Base-by-base conservation (phyloP, 345 rosid genomes). In the Citrus cavaleriei region DNA sequence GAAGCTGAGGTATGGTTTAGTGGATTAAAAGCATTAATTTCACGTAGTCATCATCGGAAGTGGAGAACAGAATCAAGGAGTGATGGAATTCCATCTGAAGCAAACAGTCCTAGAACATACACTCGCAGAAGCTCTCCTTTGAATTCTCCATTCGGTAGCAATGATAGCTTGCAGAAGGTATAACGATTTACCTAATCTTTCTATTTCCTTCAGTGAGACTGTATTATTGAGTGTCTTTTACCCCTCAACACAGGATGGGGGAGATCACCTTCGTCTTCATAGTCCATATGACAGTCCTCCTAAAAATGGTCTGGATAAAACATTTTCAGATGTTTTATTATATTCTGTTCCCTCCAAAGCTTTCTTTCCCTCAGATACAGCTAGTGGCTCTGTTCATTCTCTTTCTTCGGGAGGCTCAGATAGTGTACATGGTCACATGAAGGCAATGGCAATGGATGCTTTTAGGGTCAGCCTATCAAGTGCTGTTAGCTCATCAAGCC, bases 231-330 rank as follows among this genome's bases (percentile, higher is more conserved):
- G 66, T 25, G 67, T 61, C 61, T 82, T 61, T 58, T 69, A 54
- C 73, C 19, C 59, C 68, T 74, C 24, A 71, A 77, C 79, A 84
- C 90, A 95, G 99, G 99, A 92, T 83, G 84, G 84, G 79, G 87
- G 90, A 60, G 93, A 88, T 78, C 90, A 90, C 76, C 91, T 84
- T 84, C 94, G 92, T 66, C 84, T 94, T 79, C 94, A 88, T 80
- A 94, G 95, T 92, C 98, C 99, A 30, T 91, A 85, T 84, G 98
- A 89, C 87, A 96, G 98, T 79, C 99, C 99, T 62, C 97, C 98
- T n/a, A 94, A 90, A 88, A 90, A 88, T 87, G 97, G 91, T 78
- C 77, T 93, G 10, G 97, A 91, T 77, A 93, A 96, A 84, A 90
- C 94, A 75, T 93, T 91, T 87, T 90, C 98, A 9, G 97, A 96